phyloP scores from a whole-genome alignment of 1,284 basidiomycete genomes.

The Leccinum insolens region DNA sequence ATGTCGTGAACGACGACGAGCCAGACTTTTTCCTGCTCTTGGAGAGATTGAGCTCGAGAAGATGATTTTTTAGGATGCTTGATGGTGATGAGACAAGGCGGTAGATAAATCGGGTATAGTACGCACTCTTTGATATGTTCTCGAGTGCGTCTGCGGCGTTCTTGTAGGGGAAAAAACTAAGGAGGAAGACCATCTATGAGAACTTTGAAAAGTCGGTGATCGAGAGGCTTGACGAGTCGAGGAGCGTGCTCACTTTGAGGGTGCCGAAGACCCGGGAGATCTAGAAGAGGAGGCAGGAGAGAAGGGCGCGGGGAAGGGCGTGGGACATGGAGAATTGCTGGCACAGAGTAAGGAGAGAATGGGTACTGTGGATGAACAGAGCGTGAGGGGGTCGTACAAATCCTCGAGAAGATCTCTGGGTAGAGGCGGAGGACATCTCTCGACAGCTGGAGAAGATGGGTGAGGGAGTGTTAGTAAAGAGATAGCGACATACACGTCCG shows the following conservation, averaged over 20 bases:
- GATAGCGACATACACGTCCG: constrained; percentile 67
- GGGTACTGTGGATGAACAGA: constrained; percentile 65
- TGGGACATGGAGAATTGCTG: constrained; percentile 61
- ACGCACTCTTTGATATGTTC: constrained; percentile 92
- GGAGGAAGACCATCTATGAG: constrained; percentile 81
- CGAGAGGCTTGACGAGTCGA: constrained; percentile 38
- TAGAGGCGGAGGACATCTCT: constrained; percentile 88
- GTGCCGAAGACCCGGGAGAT: not conserved
- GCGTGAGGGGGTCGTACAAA: constrained; percentile 68
- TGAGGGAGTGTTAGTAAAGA: not conserved
- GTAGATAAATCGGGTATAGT: too few relatives aligned
- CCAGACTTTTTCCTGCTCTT: constrained; percentile 72
- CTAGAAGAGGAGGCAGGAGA: not conserved
- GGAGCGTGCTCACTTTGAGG: not conserved
- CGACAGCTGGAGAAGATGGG: constrained; percentile 57
- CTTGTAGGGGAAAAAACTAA: constrained; percentile 96
- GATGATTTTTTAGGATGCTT: constrained; percentile 89
- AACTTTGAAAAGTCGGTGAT: constrained; percentile 91
- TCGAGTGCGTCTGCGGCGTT: constrained; percentile 95
- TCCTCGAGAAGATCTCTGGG: constrained; percentile 31
- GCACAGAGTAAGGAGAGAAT: not conserved
- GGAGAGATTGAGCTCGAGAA: constrained; percentile 89
- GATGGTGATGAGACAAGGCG: not conserved
- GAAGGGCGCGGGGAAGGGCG: constrained; percentile 48
- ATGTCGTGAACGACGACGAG: constrained; percentile 83